Conservation (phyloP, 208 protist genomes). For the Entamoeba invadens region DNA sequence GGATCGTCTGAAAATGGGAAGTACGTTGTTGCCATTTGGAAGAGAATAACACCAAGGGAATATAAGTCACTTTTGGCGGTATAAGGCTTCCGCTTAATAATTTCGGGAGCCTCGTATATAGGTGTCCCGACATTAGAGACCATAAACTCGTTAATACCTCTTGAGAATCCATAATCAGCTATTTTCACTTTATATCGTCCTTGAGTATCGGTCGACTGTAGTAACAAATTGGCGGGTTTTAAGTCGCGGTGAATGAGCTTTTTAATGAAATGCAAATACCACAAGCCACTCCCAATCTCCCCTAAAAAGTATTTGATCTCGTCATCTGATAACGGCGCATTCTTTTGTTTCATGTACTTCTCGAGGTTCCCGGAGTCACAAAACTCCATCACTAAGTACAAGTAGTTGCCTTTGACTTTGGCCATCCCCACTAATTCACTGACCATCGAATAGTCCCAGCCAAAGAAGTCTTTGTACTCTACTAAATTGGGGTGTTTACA, state of each 20-base stretch:
- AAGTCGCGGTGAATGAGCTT: not conserved
- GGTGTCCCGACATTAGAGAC: not conserved
- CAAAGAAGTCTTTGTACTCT: not conserved
- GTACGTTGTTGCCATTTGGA: not conserved
- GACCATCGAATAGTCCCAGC: not conserved
- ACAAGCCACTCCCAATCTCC: not conserved
- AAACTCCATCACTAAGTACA: not conserved
- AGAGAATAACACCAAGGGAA: not conserved
- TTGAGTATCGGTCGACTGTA: not conserved
- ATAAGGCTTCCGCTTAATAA: not conserved
- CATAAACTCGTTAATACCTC: not conserved
- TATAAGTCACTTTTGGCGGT: not conserved
- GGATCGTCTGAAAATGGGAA: not conserved
- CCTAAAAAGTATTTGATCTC: not conserved
- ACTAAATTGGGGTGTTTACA: not conserved
- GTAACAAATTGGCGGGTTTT: not conserved
- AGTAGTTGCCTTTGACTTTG: not conserved
- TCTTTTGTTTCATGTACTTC: not conserved
- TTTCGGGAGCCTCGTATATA: constrained; percentile 19
- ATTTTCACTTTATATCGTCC: not conserved
- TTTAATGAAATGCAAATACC: not conserved
- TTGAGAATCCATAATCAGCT: not conserved
- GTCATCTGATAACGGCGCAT: not conserved
- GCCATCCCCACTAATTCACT: not conserved
- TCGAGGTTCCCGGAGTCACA: not conserved